Evolutionary conservation across 192 early-diverging fungal genomes (phyloP).

Genomic region (Coemansia sp.): DNA sequence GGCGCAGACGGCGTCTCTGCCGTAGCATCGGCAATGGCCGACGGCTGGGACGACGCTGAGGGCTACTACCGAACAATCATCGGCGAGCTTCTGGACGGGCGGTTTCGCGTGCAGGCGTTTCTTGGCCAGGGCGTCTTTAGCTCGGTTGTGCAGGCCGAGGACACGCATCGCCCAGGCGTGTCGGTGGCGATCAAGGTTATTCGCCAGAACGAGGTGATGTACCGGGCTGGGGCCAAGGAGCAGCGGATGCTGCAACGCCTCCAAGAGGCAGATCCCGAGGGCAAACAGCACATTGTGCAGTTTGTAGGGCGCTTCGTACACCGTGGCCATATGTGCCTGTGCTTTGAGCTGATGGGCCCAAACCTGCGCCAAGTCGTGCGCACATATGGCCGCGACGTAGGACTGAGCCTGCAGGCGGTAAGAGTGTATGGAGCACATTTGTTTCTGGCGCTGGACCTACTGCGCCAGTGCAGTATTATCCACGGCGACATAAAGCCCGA

Average conservation of each 20-base stretch:
- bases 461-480: conserved; percentile 75
- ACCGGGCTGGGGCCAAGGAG: conserved; percentile 84
- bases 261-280: conserved; percentile 74
- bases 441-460: conserved; percentile 73
- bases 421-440: conserved; percentile 87
- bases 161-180: conserved; percentile 59
- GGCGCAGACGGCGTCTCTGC: conserved; percentile 2
- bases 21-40: conserved; percentile 43
- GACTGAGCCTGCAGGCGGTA: conserved; percentile 90
- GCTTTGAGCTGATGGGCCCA: conserved; percentile 90
- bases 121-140: conserved; percentile 96
- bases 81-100: conserved; percentile 77
- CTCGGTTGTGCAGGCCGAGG: conserved; percentile 82
- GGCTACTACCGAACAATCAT: conserved; percentile 93
- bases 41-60: conserved; percentile 96
- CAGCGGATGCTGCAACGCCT: conserved; percentile 84
- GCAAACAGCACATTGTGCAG: conserved; percentile 84
- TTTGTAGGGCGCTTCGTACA: conserved; percentile 85
- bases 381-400: conserved; percentile 91
- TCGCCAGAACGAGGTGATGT: conserved; percentile 92
- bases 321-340: conserved; percentile 83
- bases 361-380: conserved; percentile 90
- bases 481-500: conserved; percentile 99
- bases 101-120: conserved; percentile 80
- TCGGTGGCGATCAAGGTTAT: conserved; percentile 96